phyloP scores from a whole-genome alignment of 148 eudicot genomes.

The Persicaria tinctoria region DNA sequence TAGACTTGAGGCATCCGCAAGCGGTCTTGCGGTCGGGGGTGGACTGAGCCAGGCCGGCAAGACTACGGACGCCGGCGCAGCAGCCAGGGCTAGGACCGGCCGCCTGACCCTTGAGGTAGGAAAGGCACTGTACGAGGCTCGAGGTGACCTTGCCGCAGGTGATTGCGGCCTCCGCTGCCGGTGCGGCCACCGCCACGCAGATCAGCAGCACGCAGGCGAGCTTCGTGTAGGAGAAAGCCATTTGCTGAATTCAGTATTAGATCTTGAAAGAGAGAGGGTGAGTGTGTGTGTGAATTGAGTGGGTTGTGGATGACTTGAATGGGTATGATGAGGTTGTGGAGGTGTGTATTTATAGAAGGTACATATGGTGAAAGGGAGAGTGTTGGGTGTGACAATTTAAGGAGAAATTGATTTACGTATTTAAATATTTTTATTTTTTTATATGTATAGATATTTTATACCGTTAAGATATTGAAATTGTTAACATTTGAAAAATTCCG shows the following conservation, averaged over 20 bases:
- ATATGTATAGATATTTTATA: too few relatives aligned
- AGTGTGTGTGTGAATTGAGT: too few relatives aligned
- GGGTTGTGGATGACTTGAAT: too few relatives aligned
- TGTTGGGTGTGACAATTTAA: too few relatives aligned
- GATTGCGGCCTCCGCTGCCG: conserved; percentile 9
- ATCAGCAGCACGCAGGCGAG: background rate
- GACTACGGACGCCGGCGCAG: conserved; percentile 18
- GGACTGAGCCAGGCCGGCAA: conserved; percentile 15
- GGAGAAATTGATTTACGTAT: too few relatives aligned
- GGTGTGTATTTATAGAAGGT: too few relatives aligned
- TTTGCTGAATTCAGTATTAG: background rate
- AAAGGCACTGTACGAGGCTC: conserved; percentile 18
- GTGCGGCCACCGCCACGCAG: conserved; percentile 5
- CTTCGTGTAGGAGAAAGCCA: conserved; percentile 2
- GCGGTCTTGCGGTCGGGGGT: conserved; percentile 22
- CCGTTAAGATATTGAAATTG: too few relatives aligned
- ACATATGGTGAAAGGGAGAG: too few relatives aligned
- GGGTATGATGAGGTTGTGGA: too few relatives aligned
- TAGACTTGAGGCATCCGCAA: conserved; percentile 23
- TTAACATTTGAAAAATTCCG: too few relatives aligned
- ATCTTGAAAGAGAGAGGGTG: background rate
- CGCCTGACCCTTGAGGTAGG: conserved; percentile 1
- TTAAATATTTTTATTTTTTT: too few relatives aligned
- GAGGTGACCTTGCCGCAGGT: conserved; percentile 19
- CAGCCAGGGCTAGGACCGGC: conserved; percentile 11